phyloP scores from a whole-genome alignment of 495 filamentous ascomycete genomes.

The Tetracladium marchalianum region DNA sequence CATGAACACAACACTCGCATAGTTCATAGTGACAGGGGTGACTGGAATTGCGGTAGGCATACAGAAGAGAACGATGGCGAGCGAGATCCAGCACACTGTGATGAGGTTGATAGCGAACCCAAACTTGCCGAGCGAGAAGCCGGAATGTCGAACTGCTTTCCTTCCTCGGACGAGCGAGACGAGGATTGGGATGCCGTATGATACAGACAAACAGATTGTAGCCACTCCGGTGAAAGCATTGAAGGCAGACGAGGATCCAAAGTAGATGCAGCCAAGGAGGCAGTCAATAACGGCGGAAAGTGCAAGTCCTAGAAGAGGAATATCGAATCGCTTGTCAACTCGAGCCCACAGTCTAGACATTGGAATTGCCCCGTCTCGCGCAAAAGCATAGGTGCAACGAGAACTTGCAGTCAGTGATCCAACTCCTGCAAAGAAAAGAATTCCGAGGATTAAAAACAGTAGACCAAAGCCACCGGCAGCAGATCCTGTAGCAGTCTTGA shows the following conservation, averaged over 20 bases:
- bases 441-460: conserved; percentile 61
- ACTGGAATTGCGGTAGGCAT: conserved; percentile 38
- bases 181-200: conserved; percentile 54
- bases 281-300: conserved; percentile 44
- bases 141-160: conserved; percentile 31
- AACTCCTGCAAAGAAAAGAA: conserved; percentile 51
- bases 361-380: conserved; percentile 13
- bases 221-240: conserved; percentile 59
- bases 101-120: conserved; percentile 41
- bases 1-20: conserved; percentile 55
- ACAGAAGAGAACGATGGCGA: conserved; percentile 35
- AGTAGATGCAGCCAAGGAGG: conserved; percentile 53
- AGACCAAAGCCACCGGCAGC: conserved; percentile 60
- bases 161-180: conserved; percentile 36
- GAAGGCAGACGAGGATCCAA: conserved; percentile 51
- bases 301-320: conserved; percentile 48
- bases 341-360: conserved; percentile 53
- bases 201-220: conserved; percentile 52
- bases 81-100: conserved; percentile 34
- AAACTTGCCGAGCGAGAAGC: conserved; percentile 35
- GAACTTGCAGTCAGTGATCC: conserved; percentile 49
- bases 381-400: conserved; percentile 37
- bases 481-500: conserved; percentile 48
- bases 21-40: conserved; percentile 43
- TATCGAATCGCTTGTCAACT: conserved; percentile 44